Evolutionary conservation across 257 asterid genomes (phyloP).

Genomic region (Primulina eburnea): DNA sequence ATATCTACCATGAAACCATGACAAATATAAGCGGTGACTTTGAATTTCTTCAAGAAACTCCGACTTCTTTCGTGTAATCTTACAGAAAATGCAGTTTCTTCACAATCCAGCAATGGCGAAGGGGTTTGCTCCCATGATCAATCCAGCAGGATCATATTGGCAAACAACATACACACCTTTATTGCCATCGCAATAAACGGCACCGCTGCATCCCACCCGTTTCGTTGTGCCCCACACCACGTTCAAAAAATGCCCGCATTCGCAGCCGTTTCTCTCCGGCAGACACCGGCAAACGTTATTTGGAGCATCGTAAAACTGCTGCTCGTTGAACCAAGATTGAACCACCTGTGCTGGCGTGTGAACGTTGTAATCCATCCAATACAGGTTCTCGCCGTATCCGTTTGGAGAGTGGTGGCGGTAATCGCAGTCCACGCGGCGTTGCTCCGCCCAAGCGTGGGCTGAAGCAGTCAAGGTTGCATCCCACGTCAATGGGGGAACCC

Average conservation of each 20-base stretch:
- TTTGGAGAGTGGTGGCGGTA: slow-evolving; percentile 48
- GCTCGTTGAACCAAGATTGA: slow-evolving; percentile 44
- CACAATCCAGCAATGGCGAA: slow-evolving; percentile 20
- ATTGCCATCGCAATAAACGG: slow-evolving; percentile 45
- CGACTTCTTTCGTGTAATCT: neutral
- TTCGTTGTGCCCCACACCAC: slow-evolving; percentile 46
- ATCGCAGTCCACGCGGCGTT: slow-evolving; percentile 47
- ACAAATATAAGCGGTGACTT: too few species aligned
- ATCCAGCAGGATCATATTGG: slow-evolving; percentile 53
- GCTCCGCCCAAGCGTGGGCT: slow-evolving; percentile 48
- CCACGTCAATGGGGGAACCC: slow-evolving; percentile 49
- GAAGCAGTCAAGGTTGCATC: slow-evolving; percentile 33
- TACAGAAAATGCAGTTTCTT: neutral
- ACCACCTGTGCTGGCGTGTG: slow-evolving; percentile 44
- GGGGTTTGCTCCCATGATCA: slow-evolving; percentile 36
- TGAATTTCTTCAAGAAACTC: neutral
- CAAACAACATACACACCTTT: slow-evolving; percentile 52
- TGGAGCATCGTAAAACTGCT: slow-evolving; percentile 29
- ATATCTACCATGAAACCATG: too few species aligned
- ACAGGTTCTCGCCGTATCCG: slow-evolving; percentile 54
- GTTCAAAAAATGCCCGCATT: slow-evolving; percentile 64
- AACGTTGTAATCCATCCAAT: slow-evolving; percentile 51
- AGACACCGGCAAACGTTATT: slow-evolving; percentile 34
- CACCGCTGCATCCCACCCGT: slow-evolving; percentile 60
- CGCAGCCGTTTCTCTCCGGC: slow-evolving; percentile 48